Evolutionary conservation across 2,329 filamentous ascomycete genomes (phyloP), one percentile per base, ranked within the genome.

Genomic region (Xylariaceae sp.): DNA sequence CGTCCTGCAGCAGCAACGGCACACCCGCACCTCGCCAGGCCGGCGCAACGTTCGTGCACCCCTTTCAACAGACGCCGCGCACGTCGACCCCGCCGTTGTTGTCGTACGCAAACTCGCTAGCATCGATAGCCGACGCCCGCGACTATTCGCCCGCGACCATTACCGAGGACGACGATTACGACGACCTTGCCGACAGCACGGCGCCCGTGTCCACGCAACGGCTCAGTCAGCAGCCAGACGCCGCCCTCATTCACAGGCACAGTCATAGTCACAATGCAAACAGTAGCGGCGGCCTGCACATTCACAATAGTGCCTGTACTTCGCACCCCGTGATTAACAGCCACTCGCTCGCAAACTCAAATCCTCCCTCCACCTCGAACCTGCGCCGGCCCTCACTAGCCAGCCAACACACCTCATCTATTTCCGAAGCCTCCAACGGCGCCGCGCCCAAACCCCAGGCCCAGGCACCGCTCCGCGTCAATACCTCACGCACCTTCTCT

Each of bases 31-130:
- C 58, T 53, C 61, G 53, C 50, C 72, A 76, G 49, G 70, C 69
- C 49, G 72, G 72, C 49, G 67, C 58, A 38, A 63, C 72, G 31
- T 85, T 85, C 60, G 74, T 84, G 17, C 82, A 85, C 61, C 82
- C 82, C 22, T 85, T 83, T 57, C 80, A 84, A 62, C 82, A 85
- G 67, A 83, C 73, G 9, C 82, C 82, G 31, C 75, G 79, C 38
- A 80, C 80, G 1, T 77, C 79, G 41, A 83, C 81, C 51, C 80
- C 81, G 44, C 80, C 81, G 9, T 60, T 82, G 50, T 75, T 82
- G 52, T 76, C 78, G 19, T 82, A 82, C 62, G 75, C 78, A 55
- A 79, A 78, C 63, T 81, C 80, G 7, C 66, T 78, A 39, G 71
- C 75, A 14, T 80, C 77, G 2, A 69, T 81, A 45, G 75, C 67